A percentile compares a stretch with the other conserved stretches of the same genome.
These are phyloP conservation scores for Mesembryanthemum crystallinum DNA, from an alignment of 148 eudicot species.

Conservation along the genomic window DNA sequence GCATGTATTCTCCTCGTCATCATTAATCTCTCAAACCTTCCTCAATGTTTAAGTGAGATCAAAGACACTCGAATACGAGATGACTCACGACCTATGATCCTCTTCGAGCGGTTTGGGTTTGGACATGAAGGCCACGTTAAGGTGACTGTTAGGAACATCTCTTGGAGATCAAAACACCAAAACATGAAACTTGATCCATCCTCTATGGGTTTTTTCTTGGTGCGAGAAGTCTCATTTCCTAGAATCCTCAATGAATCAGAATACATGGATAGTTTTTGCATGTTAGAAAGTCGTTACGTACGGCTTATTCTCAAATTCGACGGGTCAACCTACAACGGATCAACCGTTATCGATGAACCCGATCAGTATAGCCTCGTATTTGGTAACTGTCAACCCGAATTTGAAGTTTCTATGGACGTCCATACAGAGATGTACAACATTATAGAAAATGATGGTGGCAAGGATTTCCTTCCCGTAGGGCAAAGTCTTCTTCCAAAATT, in stretches of 20 bases:
- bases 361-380: constrained; percentile 28
- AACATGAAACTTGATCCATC: constrained; percentile 24
- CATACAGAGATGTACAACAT: constrained; percentile 36
- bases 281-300: constrained; percentile 23
- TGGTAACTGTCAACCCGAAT: constrained; percentile 36
- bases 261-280: constrained; percentile 21
- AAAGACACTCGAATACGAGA: constrained; percentile 22
- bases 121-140: constrained; percentile 19
- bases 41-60: constrained; percentile 22
- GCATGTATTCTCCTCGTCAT: not conserved
- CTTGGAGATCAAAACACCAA: constrained; percentile 26
- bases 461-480: constrained; percentile 35
- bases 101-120: constrained; percentile 29
- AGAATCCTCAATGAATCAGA: constrained; percentile 25
- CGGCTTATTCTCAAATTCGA: constrained; percentile 18
- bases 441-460: not conserved
- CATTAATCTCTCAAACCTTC: constrained; percentile 3
- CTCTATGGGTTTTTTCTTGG: constrained; percentile 30
- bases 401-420: constrained; percentile 36
- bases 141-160: constrained; percentile 9
- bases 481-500: constrained; percentile 26
- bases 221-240: constrained; percentile 26
- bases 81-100: constrained; percentile 27
- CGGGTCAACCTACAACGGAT: constrained; percentile 18
- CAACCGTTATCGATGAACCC: constrained; percentile 15